Evolutionary conservation across 2,329 filamentous ascomycete genomes (phyloP).

Genomic region (Coniochaeta ligniaria): DNA sequence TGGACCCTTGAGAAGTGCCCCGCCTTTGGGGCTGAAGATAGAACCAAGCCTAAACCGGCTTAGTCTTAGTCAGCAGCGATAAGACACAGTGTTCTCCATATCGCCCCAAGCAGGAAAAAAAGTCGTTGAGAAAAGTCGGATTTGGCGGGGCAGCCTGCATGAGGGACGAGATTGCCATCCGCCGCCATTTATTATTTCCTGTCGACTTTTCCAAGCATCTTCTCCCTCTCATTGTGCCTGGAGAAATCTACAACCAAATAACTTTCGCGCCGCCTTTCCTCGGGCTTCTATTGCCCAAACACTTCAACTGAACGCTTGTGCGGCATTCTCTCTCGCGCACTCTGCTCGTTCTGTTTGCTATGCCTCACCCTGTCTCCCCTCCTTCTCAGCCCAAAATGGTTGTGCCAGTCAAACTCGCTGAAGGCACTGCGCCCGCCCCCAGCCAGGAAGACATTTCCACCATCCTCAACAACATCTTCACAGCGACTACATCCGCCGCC

Average conservation of each 20-base stretch:
- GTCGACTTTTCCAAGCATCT: neutral
- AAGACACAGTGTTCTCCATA: slow-evolving; percentile 1
- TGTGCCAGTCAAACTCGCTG: slow-evolving; percentile 16
- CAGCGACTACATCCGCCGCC: slow-evolving; percentile 58
- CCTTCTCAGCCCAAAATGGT: slow-evolving; percentile 9
- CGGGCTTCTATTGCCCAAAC: neutral
- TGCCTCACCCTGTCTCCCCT: slow-evolving; percentile 2
- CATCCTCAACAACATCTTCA: slow-evolving; percentile 62
- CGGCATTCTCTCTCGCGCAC: neutral
- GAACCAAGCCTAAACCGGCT: neutral
- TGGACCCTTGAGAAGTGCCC: neutral
- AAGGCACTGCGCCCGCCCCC: slow-evolving; percentile 42
- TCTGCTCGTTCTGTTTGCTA: neutral
- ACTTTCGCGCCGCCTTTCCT: neutral
- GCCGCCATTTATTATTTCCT: neutral
- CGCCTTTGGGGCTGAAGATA: neutral
- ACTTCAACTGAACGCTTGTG: neutral
- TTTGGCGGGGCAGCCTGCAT: neutral
- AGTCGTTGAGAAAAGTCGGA: neutral
- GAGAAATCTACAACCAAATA: neutral
- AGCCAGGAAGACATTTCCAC: slow-evolving; percentile 59
- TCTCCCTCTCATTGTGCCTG: neutral
- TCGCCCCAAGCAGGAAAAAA: neutral
- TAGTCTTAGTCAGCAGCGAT: slow-evolving; percentile 1
- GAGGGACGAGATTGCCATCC: neutral